Evolutionary conservation across 257 asterid species (phyloP), one percentile per base, ranked within the genome.

Genomic region (Solanum medicagineum): DNA sequence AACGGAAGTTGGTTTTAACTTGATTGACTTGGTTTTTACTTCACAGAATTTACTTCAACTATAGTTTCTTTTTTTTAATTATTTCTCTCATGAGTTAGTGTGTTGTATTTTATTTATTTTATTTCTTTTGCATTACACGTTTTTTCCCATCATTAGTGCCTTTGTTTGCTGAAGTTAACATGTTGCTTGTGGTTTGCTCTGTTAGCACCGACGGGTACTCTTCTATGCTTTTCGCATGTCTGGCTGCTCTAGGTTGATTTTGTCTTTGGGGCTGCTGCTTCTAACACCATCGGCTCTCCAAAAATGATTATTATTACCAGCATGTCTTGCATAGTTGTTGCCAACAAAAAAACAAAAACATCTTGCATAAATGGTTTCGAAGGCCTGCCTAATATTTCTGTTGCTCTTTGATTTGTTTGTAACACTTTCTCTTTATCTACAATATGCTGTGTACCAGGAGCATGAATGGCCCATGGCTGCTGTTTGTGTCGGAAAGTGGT

Each of bases 401-500:
- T 15, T 77, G 7, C 16, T 49, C 40, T 47, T 22, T 49, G 13
- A 49, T 51, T 51, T 77, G 63, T 16, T 51, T 77, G 63, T 51
- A 51, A 77, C 45, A 6, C 81, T 36, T 1, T 53, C 65, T 22
- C 81, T 53, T 8, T 10, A 15, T 77, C 65, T 53, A 22, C 59
- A 6, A 26, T 53, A 10, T 77, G 36, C 17, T 54, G 82, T 24
- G 83, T 77, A 26, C 83, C 85, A 94, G 97, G 91, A 89, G 90
- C 82, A 80, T 68, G 32, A 56, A 90, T 56, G 99, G 98, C 81
- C 99, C 98, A 83, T 97, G 99, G 98, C 88, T 97, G 93, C 90
- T 97, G 85, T 97, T 97, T 84, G 92, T 97, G 89, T 93, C 98
- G 4, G 98, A 94, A 86, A 95, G 85, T 90, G 99, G 99, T 63